These are phyloP conservation scores for Naegleria fowleri DNA, from an alignment of 208 protist species.

Conservation along the genomic window DNA sequence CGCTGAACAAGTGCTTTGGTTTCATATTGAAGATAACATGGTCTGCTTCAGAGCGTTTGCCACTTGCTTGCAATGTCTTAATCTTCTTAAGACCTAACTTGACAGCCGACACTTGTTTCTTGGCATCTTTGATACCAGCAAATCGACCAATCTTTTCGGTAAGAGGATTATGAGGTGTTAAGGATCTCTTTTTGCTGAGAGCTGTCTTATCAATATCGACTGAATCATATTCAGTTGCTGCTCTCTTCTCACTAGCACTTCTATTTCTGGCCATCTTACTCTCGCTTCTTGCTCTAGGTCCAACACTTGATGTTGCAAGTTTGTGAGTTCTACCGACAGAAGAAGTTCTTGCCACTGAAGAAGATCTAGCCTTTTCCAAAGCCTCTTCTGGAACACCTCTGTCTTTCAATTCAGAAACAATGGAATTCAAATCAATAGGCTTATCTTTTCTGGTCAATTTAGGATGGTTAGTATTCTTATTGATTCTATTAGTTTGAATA, in stretches of 20 bases:
- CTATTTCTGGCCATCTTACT: background rate
- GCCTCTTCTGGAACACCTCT: background rate
- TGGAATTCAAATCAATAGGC: background rate
- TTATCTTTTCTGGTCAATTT: background rate
- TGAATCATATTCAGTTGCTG: constrained; percentile 40
- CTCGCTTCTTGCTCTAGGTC: background rate
- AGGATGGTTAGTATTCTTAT: background rate
- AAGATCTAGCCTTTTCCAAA: constrained; percentile 7
- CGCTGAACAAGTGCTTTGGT: constrained; percentile 96
- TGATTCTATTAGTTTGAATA: background rate
- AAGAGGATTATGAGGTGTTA: constrained; percentile 63
- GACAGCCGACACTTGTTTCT: constrained; percentile 75
- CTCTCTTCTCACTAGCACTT: background rate
- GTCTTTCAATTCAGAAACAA: background rate
- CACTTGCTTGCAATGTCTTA: constrained; percentile 58
- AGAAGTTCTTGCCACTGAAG: background rate
- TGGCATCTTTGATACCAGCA: constrained; percentile 72
- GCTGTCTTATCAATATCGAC: constrained; percentile 63
- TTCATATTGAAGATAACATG: constrained; percentile 78
- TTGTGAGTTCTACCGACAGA: background rate
- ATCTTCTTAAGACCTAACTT: constrained; percentile 73
- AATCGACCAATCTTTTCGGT: constrained; percentile 52
- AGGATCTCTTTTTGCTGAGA: constrained; percentile 65
- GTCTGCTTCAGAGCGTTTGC: constrained; percentile 87
- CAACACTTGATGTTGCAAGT: background rate